Percentiles rank a stretch among this genome's conserved stretches.
These are phyloP conservation scores for Botrytis pseudocinerea DNA, from an alignment of 2,329 filamentous ascomycete genomes.

Conservation along the genomic window DNA sequence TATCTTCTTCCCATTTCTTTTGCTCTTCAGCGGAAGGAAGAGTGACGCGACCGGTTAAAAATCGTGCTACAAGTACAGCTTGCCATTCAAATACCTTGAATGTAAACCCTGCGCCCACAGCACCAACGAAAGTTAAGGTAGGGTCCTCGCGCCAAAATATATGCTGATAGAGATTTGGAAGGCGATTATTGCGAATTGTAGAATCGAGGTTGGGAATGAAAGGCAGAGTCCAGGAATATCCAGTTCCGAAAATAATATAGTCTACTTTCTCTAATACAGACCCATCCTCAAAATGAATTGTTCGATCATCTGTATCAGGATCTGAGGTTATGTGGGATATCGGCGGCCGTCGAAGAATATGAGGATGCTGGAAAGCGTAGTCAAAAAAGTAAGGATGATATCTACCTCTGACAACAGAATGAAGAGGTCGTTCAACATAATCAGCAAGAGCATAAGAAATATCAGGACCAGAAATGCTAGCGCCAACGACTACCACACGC, in stretches of 20 bases:
- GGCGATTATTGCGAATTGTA: constrained; percentile 53
- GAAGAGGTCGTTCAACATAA: constrained; percentile 49
- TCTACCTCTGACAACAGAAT: constrained; percentile 55
- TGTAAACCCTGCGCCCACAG: constrained; percentile 58
- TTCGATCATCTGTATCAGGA: constrained; percentile 39
- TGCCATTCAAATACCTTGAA: constrained; percentile 73
- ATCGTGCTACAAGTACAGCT: constrained; percentile 59
- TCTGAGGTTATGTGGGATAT: constrained; percentile 48
- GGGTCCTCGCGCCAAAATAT: constrained; percentile 57
- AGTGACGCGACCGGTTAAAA: constrained; percentile 55
- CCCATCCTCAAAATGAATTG: constrained; percentile 59
- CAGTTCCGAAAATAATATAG: constrained; percentile 65
- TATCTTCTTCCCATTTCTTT: constrained; percentile 56
- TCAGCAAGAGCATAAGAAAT: constrained; percentile 56
- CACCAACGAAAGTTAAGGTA: constrained; percentile 58
- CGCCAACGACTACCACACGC: constrained; percentile 59
- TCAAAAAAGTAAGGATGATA: constrained; percentile 59
- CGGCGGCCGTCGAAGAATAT: constrained; percentile 50
- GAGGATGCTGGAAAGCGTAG: constrained; percentile 59
- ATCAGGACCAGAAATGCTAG: constrained; percentile 64
- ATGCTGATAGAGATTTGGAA: constrained; percentile 59
- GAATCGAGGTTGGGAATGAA: constrained; percentile 54
- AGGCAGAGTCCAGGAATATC: constrained; percentile 64
- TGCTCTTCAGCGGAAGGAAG: constrained; percentile 54
- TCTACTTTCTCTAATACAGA: constrained; percentile 55